Conservation (phyloP, 257 asterid species). For the Nyctanthes arbortristis region DNA sequence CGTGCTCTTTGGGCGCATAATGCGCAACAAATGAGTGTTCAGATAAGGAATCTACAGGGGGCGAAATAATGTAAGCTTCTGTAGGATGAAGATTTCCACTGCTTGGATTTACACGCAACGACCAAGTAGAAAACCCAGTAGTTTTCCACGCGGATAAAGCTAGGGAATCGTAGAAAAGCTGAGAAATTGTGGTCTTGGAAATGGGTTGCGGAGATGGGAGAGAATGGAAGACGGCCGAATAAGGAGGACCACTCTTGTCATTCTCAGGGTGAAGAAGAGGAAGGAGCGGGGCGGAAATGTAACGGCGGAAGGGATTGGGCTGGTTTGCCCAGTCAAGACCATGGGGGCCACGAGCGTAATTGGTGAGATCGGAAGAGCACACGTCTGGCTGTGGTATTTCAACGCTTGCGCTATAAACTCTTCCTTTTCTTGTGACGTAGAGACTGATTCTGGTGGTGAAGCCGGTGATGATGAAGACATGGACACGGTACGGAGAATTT, state of each 20-base stretch:
- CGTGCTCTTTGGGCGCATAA: constrained; percentile 91
- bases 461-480: constrained; percentile 45
- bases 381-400: constrained; percentile 76
- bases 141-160: constrained; percentile 92
- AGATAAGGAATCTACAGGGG: constrained; percentile 52
- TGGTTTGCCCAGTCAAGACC: constrained; percentile 98
- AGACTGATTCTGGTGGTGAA: constrained; percentile 34
- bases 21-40: constrained; percentile 67
- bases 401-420: constrained; percentile 45
- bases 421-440: constrained; percentile 18
- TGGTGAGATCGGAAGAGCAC: constrained; percentile 70
- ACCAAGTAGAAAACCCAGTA: constrained; percentile 83
- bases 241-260: constrained; percentile 38
- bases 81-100: constrained; percentile 96
- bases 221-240: constrained; percentile 48
- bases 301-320: constrained; percentile 96
- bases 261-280: constrained; percentile 57
- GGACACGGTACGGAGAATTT: constrained; percentile 55
- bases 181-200: constrained; percentile 59
- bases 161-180: constrained; percentile 60
- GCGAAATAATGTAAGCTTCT: constrained; percentile 76
- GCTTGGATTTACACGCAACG: constrained; percentile 97
- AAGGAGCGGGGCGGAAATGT: constrained; percentile 60
- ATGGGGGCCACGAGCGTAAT: constrained; percentile 79
- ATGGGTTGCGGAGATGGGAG: constrained; percentile 60